A percentile compares a stretch with the other conserved stretches of the same genome.
phyloP scores from a whole-genome alignment of 2,329 filamentous ascomycete species.

The Hypoxylon sp. region DNA sequence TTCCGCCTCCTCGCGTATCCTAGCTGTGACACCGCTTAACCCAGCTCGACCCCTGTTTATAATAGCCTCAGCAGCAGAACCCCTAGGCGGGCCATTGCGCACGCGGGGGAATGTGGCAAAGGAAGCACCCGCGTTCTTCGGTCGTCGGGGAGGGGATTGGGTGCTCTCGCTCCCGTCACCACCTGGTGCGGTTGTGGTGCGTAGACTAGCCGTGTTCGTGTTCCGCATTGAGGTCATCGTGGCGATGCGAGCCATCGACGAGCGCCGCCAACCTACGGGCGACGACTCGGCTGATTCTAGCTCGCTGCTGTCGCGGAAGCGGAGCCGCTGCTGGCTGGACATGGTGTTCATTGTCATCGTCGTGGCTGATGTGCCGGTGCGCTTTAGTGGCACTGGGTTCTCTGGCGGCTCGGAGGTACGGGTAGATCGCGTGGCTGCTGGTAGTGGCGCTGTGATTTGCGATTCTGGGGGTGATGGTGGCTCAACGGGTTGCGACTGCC shows the following conservation, averaged over 20 bases:
- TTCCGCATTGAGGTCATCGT: conserved; percentile 38
- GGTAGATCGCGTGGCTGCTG: conserved; percentile 33
- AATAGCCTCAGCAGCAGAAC: conserved; percentile 39
- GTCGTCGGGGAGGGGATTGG: conserved; percentile 27
- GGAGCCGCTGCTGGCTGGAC: conserved; percentile 46
- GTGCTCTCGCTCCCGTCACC: not conserved
- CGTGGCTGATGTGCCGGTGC: conserved; percentile 25
- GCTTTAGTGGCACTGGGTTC: conserved; percentile 27
- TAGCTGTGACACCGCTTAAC: conserved; percentile 23
- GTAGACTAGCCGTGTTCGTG: conserved; percentile 44
- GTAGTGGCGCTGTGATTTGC: conserved; percentile 27
- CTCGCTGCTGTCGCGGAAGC: conserved; percentile 53
- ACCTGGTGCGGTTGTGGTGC: conserved; percentile 21
- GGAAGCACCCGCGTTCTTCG: conserved; percentile 48
- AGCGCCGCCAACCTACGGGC: conserved; percentile 20
- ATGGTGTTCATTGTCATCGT: conserved; percentile 22
- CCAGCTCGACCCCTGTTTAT: conserved; percentile 30
- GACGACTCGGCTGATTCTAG: conserved; percentile 48
- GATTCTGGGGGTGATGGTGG: conserved; percentile 18
- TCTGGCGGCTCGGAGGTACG: conserved; percentile 27
- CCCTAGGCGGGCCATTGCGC: conserved; percentile 40
- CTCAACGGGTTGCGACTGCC: conserved; percentile 6
- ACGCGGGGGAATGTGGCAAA: conserved; percentile 52
- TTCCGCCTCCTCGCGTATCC: conserved; percentile 33
- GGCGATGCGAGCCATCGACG: conserved; percentile 13